Percentiles rank a stretch among this genome's conserved stretches.
phyloP scores from a whole-genome alignment of 139 green algal species.

The Picochlorum sp. region DNA sequence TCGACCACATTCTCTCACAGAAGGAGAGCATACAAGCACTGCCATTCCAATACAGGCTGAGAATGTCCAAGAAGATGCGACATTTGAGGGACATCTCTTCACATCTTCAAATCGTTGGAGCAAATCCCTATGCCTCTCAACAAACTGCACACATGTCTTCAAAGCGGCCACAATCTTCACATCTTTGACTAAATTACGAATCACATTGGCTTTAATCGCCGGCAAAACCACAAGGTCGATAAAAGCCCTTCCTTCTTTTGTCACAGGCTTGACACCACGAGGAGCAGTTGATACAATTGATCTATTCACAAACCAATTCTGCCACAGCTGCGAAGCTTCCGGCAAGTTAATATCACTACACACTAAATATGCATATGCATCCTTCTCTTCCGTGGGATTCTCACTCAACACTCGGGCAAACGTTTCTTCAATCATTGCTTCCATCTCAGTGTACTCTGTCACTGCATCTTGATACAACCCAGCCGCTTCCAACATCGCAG shows the following conservation, averaged over 20 bases:
- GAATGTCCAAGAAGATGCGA: background rate
- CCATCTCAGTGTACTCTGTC: conserved; percentile 80
- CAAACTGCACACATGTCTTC: conserved; percentile 8
- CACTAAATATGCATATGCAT: background rate
- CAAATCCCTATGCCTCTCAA: background rate
- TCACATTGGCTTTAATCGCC: conserved; percentile 80
- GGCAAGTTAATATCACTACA: background rate
- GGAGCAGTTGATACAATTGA: background rate
- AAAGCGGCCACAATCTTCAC: conserved; percentile 25
- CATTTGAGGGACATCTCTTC: background rate
- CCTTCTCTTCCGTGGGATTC: background rate
- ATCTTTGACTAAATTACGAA: conserved; percentile 46
- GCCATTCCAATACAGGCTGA: too few species aligned
- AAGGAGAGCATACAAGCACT: too few species aligned
- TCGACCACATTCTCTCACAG: too few species aligned
- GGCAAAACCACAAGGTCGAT: conserved; percentile 65
- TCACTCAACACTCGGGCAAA: background rate
- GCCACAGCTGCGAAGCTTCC: background rate
- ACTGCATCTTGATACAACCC: conserved; percentile 62
- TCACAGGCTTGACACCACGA: conserved; percentile 24
- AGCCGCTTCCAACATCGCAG: conserved; percentile 23
- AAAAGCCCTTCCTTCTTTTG: conserved; percentile 1
- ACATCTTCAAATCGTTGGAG: background rate
- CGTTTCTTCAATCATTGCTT: conserved; percentile 65
- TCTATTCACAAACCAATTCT: conserved; percentile 5